Base-by-base conservation (phyloP, 257 asterid genomes). In the Nicotiana benthamiana region DNA sequence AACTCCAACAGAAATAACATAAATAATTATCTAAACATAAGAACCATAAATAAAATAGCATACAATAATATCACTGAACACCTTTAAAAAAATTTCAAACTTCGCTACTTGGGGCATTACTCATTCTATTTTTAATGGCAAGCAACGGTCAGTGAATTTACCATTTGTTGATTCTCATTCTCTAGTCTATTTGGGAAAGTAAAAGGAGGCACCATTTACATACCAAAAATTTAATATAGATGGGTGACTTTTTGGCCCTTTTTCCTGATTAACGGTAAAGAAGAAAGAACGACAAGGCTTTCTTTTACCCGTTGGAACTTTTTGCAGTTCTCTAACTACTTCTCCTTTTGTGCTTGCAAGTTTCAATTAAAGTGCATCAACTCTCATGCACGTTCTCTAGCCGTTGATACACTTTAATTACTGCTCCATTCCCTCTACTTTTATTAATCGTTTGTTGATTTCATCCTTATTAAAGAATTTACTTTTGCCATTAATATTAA, bases 201-300 rank as follows among this genome's bases (percentile, higher is more conserved):
- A 4, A 62, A 64, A 62, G 82, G 63, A 22, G 40, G 8, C 22
- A 34, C 28, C 27, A 40, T 40, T 26, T 81, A n/a, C 51, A 28
- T 40, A 18, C 30, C 9, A 13, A 18, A 60, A 48, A 53, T 8
- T 52, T 13, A n/a, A 34, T 17, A 18, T 51, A n/a, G 63, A n/a
- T n/a, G 63, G 11, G 5, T 57, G 12, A 57, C 27, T 7, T 56
- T 57, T 18, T 57, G 27, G 76, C 46, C n/a, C n/a, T 17, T 36
- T 4, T 62, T 51, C 27, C 3, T 22, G 48, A 22, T 16, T 80
- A 83, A 83, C 77, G 85, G 85, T 61, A 79, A 59, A 26, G 80
- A 60, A 59, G 75, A 27, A 62, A 80, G 40, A 1, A 56, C 26
- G 2, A 0, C 12, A 6, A 18, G 4, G 24, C 10, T 6, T 56